A percentile compares a stretch with the other conserved stretches of the same genome.
These are phyloP conservation scores for Aspergillus piperis DNA, from an alignment of 2,329 filamentous ascomycete species.

Conservation along the genomic window DNA sequence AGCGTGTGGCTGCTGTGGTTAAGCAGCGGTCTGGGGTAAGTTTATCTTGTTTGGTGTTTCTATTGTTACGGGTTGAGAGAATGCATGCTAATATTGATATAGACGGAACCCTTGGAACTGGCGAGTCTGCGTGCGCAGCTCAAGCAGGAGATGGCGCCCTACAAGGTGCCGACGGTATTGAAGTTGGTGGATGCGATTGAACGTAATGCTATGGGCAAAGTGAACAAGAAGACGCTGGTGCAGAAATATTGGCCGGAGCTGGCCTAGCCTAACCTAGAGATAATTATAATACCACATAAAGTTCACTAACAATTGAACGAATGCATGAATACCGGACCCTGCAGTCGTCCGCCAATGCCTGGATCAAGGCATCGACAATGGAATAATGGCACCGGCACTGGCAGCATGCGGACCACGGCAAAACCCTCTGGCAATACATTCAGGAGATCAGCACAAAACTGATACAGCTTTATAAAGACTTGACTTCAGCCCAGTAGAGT, in stretches of 20 bases:
- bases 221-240: constrained; percentile 45
- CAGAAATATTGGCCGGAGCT: constrained; percentile 41
- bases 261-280: constrained; percentile 5
- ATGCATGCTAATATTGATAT: constrained; percentile 10
- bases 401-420: no score
- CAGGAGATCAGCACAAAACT: no score
- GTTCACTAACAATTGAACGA: background rate
- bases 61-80: background rate
- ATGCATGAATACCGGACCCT: background rate
- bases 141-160: constrained; percentile 64
- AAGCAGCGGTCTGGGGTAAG: constrained; percentile 42
- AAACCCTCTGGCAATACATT: no score
- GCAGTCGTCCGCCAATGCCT: no score
- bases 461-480: no score
- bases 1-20: constrained; percentile 57
- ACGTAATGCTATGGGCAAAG: constrained; percentile 81
- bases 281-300: background rate
- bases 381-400: no score
- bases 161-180: constrained; percentile 92
- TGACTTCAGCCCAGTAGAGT: no score
- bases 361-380: no score
- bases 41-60: background rate
- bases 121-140: constrained; percentile 36
- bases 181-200: constrained; percentile 67
- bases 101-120: constrained; percentile 35